These are phyloP conservation scores for Rhodomyrtus psidioides DNA, from an alignment of 441 rosid genomes.

Conservation along the genomic window DNA sequence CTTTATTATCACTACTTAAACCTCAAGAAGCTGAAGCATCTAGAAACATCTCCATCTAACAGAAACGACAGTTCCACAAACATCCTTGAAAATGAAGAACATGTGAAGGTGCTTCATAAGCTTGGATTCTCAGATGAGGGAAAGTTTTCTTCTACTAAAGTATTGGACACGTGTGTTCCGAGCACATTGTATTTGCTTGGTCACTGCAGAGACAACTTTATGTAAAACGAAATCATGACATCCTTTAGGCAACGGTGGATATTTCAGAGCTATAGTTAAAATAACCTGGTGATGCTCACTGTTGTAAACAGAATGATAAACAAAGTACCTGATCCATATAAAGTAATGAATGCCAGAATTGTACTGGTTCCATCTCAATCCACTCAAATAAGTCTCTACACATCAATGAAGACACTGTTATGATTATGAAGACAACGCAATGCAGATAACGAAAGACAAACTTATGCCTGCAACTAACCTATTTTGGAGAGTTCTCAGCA, in stretches of 20 bases:
- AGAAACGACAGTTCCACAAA: background rate
- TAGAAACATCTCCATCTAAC: background rate
- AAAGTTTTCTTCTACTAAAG: background rate
- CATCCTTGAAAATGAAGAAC: background rate
- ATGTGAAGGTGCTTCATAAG: background rate
- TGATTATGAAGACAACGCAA: background rate
- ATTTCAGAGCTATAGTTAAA: background rate
- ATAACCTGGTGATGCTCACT: background rate
- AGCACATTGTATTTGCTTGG: background rate
- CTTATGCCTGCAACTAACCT: slow-evolving; percentile 40
- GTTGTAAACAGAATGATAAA: background rate
- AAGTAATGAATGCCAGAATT: slow-evolving; percentile 89
- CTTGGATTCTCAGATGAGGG: background rate
- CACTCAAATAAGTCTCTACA: slow-evolving; percentile 83
- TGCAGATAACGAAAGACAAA: slow-evolving; percentile 3
- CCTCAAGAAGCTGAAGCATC: background rate
- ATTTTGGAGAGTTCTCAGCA: slow-evolving; percentile 67
- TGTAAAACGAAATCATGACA: background rate
- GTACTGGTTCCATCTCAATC: slow-evolving; percentile 78
- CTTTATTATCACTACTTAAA: background rate
- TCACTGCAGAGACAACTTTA: background rate
- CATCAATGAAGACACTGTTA: slow-evolving; percentile 11
- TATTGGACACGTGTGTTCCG: background rate
- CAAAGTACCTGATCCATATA: slow-evolving; percentile 92
- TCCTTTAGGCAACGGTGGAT: background rate